Base-by-base conservation (phyloP, 129 eudicot genomes). In the Flaveria bidentis region DNA sequence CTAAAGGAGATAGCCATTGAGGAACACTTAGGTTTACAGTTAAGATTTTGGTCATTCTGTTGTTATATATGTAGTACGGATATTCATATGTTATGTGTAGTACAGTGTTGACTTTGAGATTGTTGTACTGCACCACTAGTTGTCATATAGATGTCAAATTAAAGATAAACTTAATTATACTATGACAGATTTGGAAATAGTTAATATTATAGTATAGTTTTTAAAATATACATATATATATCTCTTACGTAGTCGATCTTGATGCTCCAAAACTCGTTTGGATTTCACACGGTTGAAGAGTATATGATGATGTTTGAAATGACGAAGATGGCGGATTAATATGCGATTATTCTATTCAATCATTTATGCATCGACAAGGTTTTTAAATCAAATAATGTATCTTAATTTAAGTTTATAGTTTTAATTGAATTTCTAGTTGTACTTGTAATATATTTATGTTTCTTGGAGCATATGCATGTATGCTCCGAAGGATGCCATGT, bases 51-150 rank as follows among this genome's bases (percentile, higher is more conserved):
- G 36, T 44, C 23, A 55, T 39, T 18, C 18, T 72, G 14, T 42
- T 1, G 18, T 71, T 28, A 80, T 52, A 60, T 53, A 52, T 61
- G 45, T 49, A 55, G 71, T 70, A 78, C 82, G 18, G 53, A 36
- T 50, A 45, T 63, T 52, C 15, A 63, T 64, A 70, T 23, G 6
- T 71, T 36, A 20, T 77, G 76, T 82, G 89, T 72, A 87, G 96
- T 89, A 89, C 96, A 87, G 66, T 11, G 81, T 85, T 89, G 96
- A 89, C 96, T 82, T 86, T 72, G 30, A 23, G 2, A 33, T 26
- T 25, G 47, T 72, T 85, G 91, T 89, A 87, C 91, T 89, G 58
- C 80, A 67, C 17, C 28, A 45, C 58, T 52, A 66, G 74, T 73
- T 80, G 83, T 80, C 78, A 69, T 28, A 46, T 55, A 11, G 26